These are phyloP conservation scores for Torulaspora quercuum DNA, from an alignment of 805 yeast species.

Conservation along the genomic window DNA sequence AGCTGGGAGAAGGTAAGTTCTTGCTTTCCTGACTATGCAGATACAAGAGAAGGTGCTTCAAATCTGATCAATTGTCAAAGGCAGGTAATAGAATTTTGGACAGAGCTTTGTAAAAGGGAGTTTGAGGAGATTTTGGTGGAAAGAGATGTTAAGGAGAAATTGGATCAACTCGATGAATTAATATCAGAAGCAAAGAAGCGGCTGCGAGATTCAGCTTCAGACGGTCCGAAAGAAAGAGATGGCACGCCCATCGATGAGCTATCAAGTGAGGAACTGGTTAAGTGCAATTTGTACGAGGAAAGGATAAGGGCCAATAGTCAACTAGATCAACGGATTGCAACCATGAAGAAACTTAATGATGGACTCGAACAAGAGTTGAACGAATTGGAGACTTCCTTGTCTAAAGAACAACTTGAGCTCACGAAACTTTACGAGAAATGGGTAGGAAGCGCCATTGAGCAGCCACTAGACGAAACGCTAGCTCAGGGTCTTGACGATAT, in stretches of 20 bases:
- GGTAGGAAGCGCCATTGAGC: constrained; percentile 25
- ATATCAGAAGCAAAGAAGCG: constrained; percentile 36
- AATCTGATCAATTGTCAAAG: constrained; percentile 47
- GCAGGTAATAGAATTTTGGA: constrained; percentile 54
- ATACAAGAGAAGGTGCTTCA: constrained; percentile 44
- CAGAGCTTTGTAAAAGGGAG: constrained; percentile 46
- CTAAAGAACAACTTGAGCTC: constrained; percentile 27
- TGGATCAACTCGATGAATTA: constrained; percentile 40
- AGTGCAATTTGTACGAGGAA: constrained; percentile 27
- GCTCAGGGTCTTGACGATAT: constrained; percentile 30
- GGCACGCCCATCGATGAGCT: constrained; percentile 23
- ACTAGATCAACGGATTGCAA: constrained; percentile 24
- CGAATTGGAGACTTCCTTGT: constrained; percentile 21
- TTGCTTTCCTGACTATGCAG: constrained; percentile 54
- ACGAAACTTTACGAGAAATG: constrained; percentile 33
- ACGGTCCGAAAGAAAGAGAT: constrained; percentile 9
- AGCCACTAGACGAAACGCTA: constrained; percentile 23
- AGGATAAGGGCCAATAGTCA: constrained; percentile 23
- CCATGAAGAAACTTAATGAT: constrained; percentile 23
- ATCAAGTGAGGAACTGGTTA: constrained; percentile 26
- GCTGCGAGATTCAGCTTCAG: constrained; percentile 10
- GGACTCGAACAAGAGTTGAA: constrained; percentile 26
- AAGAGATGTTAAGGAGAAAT: constrained; percentile 37
- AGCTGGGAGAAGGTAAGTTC: constrained; percentile 48
- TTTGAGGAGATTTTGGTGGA: constrained; percentile 54